Evolutionary conservation across 192 early-diverging fungal genomes (phyloP), one percentile per base, ranked within the genome.

Genomic region (Gryganskiella cystojenkinii): DNA sequence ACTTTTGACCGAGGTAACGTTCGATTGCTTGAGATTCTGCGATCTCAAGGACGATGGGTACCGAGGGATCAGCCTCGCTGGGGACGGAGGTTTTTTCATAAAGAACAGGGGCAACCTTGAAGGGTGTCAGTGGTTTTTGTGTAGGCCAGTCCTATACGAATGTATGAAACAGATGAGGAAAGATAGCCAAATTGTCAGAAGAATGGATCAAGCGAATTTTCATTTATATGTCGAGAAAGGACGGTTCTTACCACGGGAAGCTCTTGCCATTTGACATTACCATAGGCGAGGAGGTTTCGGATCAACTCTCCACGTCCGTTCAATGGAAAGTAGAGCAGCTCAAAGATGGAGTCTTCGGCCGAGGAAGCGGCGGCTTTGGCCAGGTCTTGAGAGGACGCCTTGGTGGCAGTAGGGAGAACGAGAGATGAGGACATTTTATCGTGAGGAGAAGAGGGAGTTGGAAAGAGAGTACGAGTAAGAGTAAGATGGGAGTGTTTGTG

Each of bases 1-100:
- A 63, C 42, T 69, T 68, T 17, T 28, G 34, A 51, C 67, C 60
- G 20, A 79, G 53, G 43, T 79, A 79, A 25, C 74, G 67, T 46
- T 79, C 74, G 22, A 79, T 79, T 10, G 51, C 59, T 3, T 61
- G 46, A 19, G 67, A 45, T 43, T 79, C 65, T 34, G 58, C 58
- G 1, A 70, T 27, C 22, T 64, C 64, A 14, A 79, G 56, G 11
- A 67, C 40, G 0, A 14, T 55, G 50, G 67, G 67, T 0, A 44
- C 27, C 0, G 65, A 20, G 17, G 58, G 46, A n/a, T 79, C 74
- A 53, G 13, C 37, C 37, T 40, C 37, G 2, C 17, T 55, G 40
- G 67, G 59, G 0, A 42, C 22, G 0, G 65, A 20, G 17, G 58
- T 61, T n/a, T 31, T 28, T 24, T 79, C 74, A 51, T 61, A 58